Percentiles rank a stretch among this genome's conserved stretches.
Conservation (phyloP, 2,329 filamentous ascomycete genomes). For the Fusarium tjaetaba region DNA sequence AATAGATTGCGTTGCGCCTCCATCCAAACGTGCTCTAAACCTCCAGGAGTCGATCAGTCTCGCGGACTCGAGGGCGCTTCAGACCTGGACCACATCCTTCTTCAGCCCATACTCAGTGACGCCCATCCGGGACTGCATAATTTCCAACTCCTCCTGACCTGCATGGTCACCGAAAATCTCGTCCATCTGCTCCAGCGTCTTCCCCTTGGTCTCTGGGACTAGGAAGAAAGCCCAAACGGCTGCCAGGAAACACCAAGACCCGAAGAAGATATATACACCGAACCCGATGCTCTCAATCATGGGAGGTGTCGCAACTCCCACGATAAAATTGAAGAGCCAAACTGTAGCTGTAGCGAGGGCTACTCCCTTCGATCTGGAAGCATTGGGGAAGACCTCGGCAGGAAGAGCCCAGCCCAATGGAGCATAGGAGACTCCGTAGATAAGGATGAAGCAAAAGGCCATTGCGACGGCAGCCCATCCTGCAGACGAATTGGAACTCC, state of each 20-base stretch:
- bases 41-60: too few species aligned
- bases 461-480: conserved; percentile 32
- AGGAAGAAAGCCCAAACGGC: conserved; percentile 49
- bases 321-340: conserved; percentile 51
- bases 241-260: conserved; percentile 59
- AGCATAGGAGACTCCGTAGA: conserved; percentile 41
- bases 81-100: neutral
- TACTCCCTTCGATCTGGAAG: conserved; percentile 50
- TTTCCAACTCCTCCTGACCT: conserved; percentile 7
- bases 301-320: conserved; percentile 63
- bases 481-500: conserved; percentile 8
- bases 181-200: conserved; percentile 35
- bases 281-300: conserved; percentile 61
- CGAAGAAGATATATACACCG: conserved; percentile 64
- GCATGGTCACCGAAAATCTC: conserved; percentile 27
- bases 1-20: rapidly evolving
- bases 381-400: conserved; percentile 50
- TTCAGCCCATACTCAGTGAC: neutral
- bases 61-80: rapidly evolving
- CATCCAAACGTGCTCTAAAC: rapidly evolving
- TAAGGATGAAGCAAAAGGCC: conserved; percentile 14
- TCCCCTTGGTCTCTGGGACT: conserved; percentile 31
- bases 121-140: neutral
- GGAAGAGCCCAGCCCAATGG: conserved; percentile 51
- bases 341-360: conserved; percentile 46